Conservation (phyloP, 1,284 basidiomycete genomes). For the Sparassis latifolia region DNA sequence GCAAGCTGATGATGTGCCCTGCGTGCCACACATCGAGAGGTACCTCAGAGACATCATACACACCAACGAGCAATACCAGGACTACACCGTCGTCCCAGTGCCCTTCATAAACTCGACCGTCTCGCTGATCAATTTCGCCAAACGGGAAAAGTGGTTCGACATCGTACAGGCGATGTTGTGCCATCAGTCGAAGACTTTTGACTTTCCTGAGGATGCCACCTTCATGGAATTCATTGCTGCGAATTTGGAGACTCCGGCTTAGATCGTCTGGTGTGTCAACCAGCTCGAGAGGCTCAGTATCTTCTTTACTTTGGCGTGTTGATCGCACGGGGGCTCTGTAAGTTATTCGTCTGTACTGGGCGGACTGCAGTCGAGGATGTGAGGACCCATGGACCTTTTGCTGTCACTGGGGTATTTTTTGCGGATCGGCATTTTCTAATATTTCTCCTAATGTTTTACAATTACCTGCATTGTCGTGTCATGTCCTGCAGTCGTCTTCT, state of each 20-base stretch:
- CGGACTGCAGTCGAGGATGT: too few relatives aligned
- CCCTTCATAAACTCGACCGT: slow-evolving; percentile 13
- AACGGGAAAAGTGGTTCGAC: slow-evolving; percentile 52
- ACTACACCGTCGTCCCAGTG: slow-evolving; percentile 21
- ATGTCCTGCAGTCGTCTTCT: too few relatives aligned
- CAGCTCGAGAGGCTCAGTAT: too few relatives aligned
- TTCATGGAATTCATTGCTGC: slow-evolving; percentile 41
- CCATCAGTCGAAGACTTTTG: slow-evolving; percentile 49
- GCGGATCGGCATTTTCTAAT: too few relatives aligned
- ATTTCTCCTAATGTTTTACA: too few relatives aligned
- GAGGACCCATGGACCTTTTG: too few relatives aligned
- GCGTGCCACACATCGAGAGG: slow-evolving; percentile 60
- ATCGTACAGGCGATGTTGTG: slow-evolving; percentile 49
- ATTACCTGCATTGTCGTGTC: too few relatives aligned
- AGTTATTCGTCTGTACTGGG: too few relatives aligned
- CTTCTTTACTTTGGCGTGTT: slow-evolving; percentile 37
- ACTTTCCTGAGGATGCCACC: slow-evolving; percentile 40
- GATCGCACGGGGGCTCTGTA: not conserved
- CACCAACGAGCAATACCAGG: slow-evolving; percentile 47
- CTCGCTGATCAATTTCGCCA: slow-evolving; percentile 43
- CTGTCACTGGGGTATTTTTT: too few relatives aligned
- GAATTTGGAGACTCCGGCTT: slow-evolving; percentile 28
- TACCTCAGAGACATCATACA: slow-evolving; percentile 57
- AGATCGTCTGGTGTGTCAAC: too few relatives aligned
- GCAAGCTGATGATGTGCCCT: slow-evolving; percentile 38